Conservation (phyloP, 352 stramenopile species). For the Aphanomyces invadans region DNA sequence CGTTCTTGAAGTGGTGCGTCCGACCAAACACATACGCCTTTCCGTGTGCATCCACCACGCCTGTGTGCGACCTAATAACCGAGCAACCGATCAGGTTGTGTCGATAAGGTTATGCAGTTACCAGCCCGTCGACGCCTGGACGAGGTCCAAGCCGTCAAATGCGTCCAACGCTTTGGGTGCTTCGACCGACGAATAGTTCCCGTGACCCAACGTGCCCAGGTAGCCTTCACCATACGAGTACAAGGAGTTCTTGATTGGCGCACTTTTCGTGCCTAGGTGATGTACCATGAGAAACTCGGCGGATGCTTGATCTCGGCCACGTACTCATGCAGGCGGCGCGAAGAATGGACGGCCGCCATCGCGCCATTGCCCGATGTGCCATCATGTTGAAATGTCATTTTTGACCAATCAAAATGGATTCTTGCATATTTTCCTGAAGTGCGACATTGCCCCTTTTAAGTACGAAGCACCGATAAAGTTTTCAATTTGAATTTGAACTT, state of each 20-base stretch:
- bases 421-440: neutral
- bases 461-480: neutral
- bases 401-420: neutral
- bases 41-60: slow-evolving; percentile 60
- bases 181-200: slow-evolving; percentile 48
- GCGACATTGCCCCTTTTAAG: neutral
- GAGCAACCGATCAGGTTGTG: neutral
- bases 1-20: slow-evolving; percentile 75
- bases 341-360: neutral
- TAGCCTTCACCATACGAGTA: slow-evolving; percentile 76
- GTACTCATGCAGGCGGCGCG: neutral
- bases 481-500: neutral
- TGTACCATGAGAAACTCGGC: no score
- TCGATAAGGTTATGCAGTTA: neutral
- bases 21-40: slow-evolving; percentile 68
- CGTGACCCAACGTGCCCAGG: slow-evolving; percentile 61
- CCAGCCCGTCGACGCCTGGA: slow-evolving; percentile 67
- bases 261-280: no score
- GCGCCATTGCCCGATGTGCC: no score
- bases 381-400: neutral
- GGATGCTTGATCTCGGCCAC: no score
- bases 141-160: slow-evolving; percentile 41
- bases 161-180: slow-evolving; percentile 38
- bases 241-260: slow-evolving; percentile 25
- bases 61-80: slow-evolving; percentile 41